Conservation (phyloP, 129 eudicot genomes). For the Cynara cardunculus region DNA sequence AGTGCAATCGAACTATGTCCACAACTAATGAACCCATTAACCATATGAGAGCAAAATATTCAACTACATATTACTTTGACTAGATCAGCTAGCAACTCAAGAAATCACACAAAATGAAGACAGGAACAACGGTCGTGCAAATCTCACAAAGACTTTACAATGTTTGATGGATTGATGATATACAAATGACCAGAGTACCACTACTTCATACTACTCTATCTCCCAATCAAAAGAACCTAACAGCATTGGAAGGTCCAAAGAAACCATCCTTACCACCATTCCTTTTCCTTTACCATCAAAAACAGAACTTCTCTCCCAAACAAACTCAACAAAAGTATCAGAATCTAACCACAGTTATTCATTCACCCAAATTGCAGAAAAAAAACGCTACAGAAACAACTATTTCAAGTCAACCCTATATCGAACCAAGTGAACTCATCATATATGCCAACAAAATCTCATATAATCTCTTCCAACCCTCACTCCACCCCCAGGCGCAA, state of each 20-base stretch:
- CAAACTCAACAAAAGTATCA: neutral
- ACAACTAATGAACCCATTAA: neutral
- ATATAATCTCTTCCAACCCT: neutral
- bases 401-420: neutral
- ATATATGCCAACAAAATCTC: neutral
- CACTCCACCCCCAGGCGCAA: neutral
- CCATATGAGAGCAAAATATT: neutral
- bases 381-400: neutral
- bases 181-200: neutral
- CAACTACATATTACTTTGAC: neutral
- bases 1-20: neutral
- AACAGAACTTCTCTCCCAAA: neutral
- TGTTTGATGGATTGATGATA: neutral
- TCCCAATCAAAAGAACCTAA: neutral
- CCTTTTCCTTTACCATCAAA: neutral
- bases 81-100: neutral
- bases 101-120: neutral
- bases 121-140: neutral
- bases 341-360: neutral
- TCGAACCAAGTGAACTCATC: neutral
- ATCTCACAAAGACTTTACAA: neutral
- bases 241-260: neutral
- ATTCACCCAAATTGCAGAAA: conserved; percentile 5
- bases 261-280: neutral
- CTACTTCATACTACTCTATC: neutral